Base-by-base conservation (phyloP, 345 rosid species). In the Dipteronia sinensis region DNA sequence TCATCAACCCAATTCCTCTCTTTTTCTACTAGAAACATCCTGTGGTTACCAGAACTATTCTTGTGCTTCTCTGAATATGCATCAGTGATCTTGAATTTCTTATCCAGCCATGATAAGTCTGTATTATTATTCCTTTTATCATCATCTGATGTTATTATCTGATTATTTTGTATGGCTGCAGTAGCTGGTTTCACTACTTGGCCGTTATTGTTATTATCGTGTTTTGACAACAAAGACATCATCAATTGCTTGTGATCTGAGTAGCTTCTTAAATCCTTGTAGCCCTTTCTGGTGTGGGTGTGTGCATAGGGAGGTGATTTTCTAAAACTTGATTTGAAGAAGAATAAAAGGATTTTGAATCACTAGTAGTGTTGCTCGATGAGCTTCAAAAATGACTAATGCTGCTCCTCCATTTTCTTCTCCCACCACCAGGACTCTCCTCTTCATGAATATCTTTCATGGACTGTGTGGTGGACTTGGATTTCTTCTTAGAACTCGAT, bases 341-440 rank as follows among this genome's bases (percentile, higher is more conserved):
- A 9, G 90, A 88, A 58, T 86, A 84, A 74, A 85, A 29, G 25
- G 94, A 89, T 59, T 89, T 92, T 13, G 91, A 73, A 20, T 84
- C 85, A 31, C 85, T 38, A 27, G 27, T 27, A 27, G 27, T 27
- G 27, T 27, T 27, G 62, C 91, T 88, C 27, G 27, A 27, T 7
- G 95, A 86, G 84, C 92, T 90, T 63, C 88, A 83, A 69, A 92
- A 91, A 91, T 93, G 92, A 82, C 98, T 92, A 44, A 93, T 85
- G 91, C 98, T 95, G 87, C 90, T 95, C 82, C 98, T 86, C n/a
- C n/a, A n/a, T 74, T 87, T 91, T 78, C 95, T 86, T 80, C 93
- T 88, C 65, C 91, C 88, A 25, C 27, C 27, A 27, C 89, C 86
- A 1, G 94, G 90, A 77, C 85, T 89, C 34, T 93, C 93, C 61